A percentile compares a stretch with the other conserved stretches of the same genome.
phyloP scores from a whole-genome alignment of 768 basidiomycete species.

The Tricholoma matsutake region DNA sequence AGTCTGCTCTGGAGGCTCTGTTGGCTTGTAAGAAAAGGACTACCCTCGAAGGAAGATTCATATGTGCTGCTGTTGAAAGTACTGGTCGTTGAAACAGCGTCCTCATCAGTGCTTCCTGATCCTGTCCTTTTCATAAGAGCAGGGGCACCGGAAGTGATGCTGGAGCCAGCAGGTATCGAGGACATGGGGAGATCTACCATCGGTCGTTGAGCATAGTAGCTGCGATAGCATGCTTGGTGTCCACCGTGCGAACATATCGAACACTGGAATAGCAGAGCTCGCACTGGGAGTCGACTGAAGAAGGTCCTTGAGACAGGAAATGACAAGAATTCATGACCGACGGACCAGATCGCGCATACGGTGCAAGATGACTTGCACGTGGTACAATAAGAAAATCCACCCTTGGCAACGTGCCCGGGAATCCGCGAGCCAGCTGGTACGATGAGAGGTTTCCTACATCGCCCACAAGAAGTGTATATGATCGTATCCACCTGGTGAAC shows the following conservation, averaged over 20 bases:
- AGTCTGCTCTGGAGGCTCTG: background rate
- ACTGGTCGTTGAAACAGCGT: conserved; percentile 18
- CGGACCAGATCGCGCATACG: conserved; percentile 74
- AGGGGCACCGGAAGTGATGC: conserved; percentile 8
- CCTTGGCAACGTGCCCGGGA: conserved; percentile 25
- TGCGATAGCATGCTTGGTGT: conserved; percentile 73
- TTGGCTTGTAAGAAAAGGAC: conserved; percentile 4
- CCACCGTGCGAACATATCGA: conserved; percentile 78
- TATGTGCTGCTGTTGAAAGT: conserved; percentile 13
- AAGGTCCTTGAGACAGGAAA: background rate
- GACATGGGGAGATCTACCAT: conserved; percentile 45
- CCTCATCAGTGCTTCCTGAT: conserved; percentile 24
- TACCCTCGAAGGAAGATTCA: conserved; percentile 19
- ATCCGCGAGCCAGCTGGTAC: conserved; percentile 34
- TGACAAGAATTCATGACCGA: conserved; percentile 7
- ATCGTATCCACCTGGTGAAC: conserved; percentile 59
- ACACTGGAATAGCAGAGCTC: conserved; percentile 68
- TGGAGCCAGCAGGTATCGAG: conserved; percentile 12
- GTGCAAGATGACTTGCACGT: conserved; percentile 47
- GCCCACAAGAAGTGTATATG: conserved; percentile 67
- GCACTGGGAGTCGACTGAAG: conserved; percentile 72
- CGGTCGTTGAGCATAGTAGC: conserved; percentile 60
- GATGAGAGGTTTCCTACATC: conserved; percentile 63
- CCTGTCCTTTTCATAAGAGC: conserved; percentile 13
- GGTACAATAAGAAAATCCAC: conserved; percentile 54